Base-by-base conservation (phyloP, 1,284 basidiomycete genomes). In the Hypsizygus ulmarius region DNA sequence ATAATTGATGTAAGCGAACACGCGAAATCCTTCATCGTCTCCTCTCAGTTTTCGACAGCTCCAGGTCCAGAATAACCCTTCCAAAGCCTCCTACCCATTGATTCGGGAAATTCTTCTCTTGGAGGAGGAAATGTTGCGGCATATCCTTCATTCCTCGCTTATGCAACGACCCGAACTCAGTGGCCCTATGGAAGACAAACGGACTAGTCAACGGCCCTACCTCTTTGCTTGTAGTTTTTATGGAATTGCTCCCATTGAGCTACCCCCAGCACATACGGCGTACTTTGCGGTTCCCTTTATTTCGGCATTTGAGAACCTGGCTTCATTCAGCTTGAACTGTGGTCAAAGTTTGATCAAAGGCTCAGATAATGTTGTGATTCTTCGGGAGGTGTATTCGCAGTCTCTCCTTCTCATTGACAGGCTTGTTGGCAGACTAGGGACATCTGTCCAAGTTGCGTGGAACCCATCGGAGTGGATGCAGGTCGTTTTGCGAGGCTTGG, bases 211-310 rank as follows among this genome's bases (percentile, higher is more conserved):
- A 42, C 58, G 75, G 37, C 70, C 82, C 18, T 75, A 77, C 53
- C 57, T 67, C n/a, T 83, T 84, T 58, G 78, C 83, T 16, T 76
- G 73, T 53, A 64, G 67, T 15, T 81, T 87, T 59, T 88, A 84
- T 60, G 77, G 74, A 12, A 71, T 87, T 29, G 59, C 70, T 14
- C 53, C 64, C 8, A 55, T 61, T 4, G 41, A 62, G 16, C 49
- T 53, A 39, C 45, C 57, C 39, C 41, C 56, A 12, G 19, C 44
- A 19, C 42, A 55, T n/a, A n/a, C n/a, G n/a, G 6, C 33, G 47
- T 33, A 52, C 59, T 71, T 71, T 15, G 58, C 60, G 15, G 59
- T 72, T 1, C 86, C 87, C 18, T 77, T 88, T 55, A 60, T 71
- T 14, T 74, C 79, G 9, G 71, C 73, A 5, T 77, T 90, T 48